phyloP scores from a whole-genome alignment of 192 early-diverging fungal genomes.

The Obelidium mucronatum region DNA sequence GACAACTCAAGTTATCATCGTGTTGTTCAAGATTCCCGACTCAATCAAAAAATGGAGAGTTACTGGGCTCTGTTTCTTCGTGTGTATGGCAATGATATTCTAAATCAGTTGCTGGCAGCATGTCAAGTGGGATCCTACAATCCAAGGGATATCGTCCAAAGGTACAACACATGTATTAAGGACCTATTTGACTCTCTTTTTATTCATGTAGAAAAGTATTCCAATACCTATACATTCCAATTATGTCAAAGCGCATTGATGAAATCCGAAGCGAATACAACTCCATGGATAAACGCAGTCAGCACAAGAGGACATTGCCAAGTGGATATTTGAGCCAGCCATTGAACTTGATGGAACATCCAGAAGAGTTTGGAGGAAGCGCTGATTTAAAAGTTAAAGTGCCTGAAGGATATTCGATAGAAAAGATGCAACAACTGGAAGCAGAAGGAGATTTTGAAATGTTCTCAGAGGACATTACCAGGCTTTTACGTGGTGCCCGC shows the following conservation, averaged over 20 bases:
- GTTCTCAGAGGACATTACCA: background rate
- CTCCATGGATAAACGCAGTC: background rate
- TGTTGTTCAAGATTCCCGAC: background rate
- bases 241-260: background rate
- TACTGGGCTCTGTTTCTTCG: background rate
- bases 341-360: background rate
- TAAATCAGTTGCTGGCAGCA: background rate
- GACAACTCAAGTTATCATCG: background rate
- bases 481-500: background rate
- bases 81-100: background rate
- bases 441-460: background rate
- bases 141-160: background rate
- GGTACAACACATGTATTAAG: too few relatives aligned
- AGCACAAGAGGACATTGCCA: background rate
- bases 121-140: background rate
- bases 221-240: background rate
- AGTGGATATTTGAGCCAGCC: background rate
- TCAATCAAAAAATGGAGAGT: background rate
- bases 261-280: background rate
- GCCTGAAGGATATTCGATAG: background rate
- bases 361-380: background rate
- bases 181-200: too few relatives aligned
- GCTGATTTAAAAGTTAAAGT: background rate
- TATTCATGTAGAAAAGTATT: background rate
- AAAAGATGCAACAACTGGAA: background rate